Evolutionary conservation across 148 eudicot genomes (phyloP).

Genomic region (Mesembryanthemum crystallinum): DNA sequence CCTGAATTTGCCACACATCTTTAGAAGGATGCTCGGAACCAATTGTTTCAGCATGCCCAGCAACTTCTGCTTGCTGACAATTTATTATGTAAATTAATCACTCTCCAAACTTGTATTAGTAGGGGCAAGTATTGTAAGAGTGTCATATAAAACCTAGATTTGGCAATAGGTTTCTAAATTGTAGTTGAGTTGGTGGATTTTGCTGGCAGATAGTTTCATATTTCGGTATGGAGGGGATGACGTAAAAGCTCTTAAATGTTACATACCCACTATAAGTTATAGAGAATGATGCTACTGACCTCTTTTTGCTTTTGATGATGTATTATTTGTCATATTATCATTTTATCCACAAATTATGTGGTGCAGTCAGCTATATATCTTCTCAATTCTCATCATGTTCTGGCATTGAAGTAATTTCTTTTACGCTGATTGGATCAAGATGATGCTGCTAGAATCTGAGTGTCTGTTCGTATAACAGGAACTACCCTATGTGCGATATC

Average conservation of each 20-base stretch:
- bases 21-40: too few species aligned
- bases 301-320: background rate
- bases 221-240: background rate
- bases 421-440: background rate
- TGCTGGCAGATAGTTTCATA: too few species aligned
- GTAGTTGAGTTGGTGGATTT: too few species aligned
- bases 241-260: background rate
- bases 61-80: too few species aligned
- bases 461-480: slow-evolving; percentile 51
- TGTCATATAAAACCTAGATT: background rate
- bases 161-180: background rate
- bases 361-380: background rate
- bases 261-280: background rate
- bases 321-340: slow-evolving; percentile 7
- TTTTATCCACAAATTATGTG: background rate
- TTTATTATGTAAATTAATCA: too few species aligned
- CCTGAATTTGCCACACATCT: too few species aligned
- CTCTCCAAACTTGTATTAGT: too few species aligned
- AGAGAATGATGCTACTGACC: background rate
- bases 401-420: background rate
- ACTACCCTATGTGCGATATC: slow-evolving; percentile 78
- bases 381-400: background rate
- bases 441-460: slow-evolving; percentile 9
- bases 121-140: too few species aligned
- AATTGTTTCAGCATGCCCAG: too few species aligned